Base-by-base conservation (phyloP, 2,329 filamentous ascomycete species). In the Talaromyces sp. region DNA sequence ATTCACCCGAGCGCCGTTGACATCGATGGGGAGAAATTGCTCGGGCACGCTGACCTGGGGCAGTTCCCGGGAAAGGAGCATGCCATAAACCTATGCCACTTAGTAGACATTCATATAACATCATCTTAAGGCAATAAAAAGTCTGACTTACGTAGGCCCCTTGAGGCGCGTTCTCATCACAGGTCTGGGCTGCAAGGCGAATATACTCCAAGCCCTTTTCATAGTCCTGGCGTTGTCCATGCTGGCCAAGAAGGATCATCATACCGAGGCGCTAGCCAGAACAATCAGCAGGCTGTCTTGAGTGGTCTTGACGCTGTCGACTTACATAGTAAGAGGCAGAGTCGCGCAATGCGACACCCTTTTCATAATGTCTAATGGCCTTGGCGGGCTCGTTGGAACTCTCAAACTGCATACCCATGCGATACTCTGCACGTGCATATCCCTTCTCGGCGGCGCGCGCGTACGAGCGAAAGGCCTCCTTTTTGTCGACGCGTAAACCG, bases 351-450 rank as follows among this genome's bases (percentile, higher is more conserved):
- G 86, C 84, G 55, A 95, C 87, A 55, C 95, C 95, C 54, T 85
- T 84, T 65, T 91, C 86, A 76, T 98, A 99, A 75, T 98, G 93
- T 69, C 89, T 87, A 70, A 97, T 87, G 6, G 95, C 95, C 74
- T 96, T 97, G 64, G 88, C 84, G 62, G 92, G 88, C 70, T 99
- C 93, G 71, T 96, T 96, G 4, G 92, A 93, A 73, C 90, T 92
- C 77, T 99, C 95, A 73, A 93, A 98, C 60, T 97, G 89, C 93
- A 98, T 99, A 64, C 95, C 95, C 78, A 99, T 96, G 53, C 95
- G 87, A 75, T 99, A 99, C 75, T 98, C 91, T 21, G 95, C 93
- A 67, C 95, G 84, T 24, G 89, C 86, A 77, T 93, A 96, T 61
- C 91, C 91, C 68, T 90, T 87, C 68, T 93, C 89, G 31, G 91